Evolutionary conservation across 352 stramenopile genomes (phyloP), one percentile per base, ranked within the genome.

Genomic region (Phytophthora citricola): DNA sequence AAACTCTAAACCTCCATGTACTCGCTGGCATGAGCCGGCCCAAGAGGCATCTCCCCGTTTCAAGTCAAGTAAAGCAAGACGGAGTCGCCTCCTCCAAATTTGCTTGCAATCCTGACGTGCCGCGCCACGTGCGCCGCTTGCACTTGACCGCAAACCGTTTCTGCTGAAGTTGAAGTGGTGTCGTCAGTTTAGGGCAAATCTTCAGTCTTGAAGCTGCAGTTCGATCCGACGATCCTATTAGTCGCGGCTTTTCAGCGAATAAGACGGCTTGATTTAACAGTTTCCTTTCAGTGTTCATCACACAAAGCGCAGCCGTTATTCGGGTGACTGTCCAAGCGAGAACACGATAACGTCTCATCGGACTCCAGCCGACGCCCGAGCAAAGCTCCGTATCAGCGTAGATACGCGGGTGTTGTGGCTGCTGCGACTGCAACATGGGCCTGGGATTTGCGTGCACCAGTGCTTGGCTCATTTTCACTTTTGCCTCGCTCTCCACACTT

Each of bases 271-370:
- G 34, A 59, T 47, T 52, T 61, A 44, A 48, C 43, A 53, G 3
- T 48, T 48, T 26, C 24, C 24, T 26, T 26, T 26, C 24, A 26
- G 11, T 22, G 14, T 22, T n/a, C n/a, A 22, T 43, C 38, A 20
- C 9, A 39, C 14, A 20, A 48, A 57, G 29, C 4, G 24, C 31
- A 36, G 31, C 31, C 31, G 31, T 36, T 36, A 14, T 36, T 46
- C 22, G 27, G 46, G 26, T 59, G 12, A 27, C 14, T 24, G 20
- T 58, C 52, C 49, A 54, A 36, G 47, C 66, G 43, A 70, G 14
- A 11, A 32, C 52, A 73, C 66, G 61, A 48, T 66, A 66, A 61
- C 59, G 66, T 73, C 59, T 52, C 53, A 63, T 70, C 58, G 65
- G 48, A 12, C 43, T 34, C 34, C n/a, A 56, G 52, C 49, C 38